Percentiles rank a stretch among this genome's conserved stretches.
These are phyloP conservation scores for Mycogone perniciosa DNA, from an alignment of 2,329 filamentous ascomycete genomes.

Conservation along the genomic window DNA sequence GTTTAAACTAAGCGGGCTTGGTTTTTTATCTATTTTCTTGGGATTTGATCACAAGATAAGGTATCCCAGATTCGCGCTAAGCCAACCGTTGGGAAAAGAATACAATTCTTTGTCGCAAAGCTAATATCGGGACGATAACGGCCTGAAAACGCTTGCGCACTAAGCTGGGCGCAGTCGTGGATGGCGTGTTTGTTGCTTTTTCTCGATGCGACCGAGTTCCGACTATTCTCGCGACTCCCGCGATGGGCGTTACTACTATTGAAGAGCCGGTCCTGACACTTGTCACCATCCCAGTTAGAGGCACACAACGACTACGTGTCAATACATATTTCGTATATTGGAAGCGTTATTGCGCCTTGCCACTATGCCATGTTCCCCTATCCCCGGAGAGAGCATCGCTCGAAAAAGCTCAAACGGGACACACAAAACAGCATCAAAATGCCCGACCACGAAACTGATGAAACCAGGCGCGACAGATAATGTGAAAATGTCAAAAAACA, in stretches of 20 bases:
- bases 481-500: neutral
- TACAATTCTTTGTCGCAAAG: neutral
- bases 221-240: neutral
- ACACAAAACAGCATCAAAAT: slow-evolving; percentile 8
- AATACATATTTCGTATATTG: neutral
- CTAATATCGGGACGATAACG: neutral
- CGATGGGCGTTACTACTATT: too few relatives aligned
- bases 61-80: too few relatives aligned
- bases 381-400: neutral
- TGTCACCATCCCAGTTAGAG: too few relatives aligned
- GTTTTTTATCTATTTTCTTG: neutral
- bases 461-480: slow-evolving; percentile 10
- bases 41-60: neutral
- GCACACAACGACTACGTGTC: neutral
- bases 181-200: neutral
- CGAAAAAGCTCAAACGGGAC: neutral
- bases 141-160: neutral
- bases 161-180: neutral
- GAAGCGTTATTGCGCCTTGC: neutral
- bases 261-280: too few relatives aligned
- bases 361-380: neutral
- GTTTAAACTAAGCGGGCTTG: neutral
- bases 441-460: slow-evolving; percentile 11
- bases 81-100: too few relatives aligned
- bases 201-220: neutral